phyloP scores from a whole-genome alignment of 441 rosid genomes.

The Pelargonium citronellum region DNA sequence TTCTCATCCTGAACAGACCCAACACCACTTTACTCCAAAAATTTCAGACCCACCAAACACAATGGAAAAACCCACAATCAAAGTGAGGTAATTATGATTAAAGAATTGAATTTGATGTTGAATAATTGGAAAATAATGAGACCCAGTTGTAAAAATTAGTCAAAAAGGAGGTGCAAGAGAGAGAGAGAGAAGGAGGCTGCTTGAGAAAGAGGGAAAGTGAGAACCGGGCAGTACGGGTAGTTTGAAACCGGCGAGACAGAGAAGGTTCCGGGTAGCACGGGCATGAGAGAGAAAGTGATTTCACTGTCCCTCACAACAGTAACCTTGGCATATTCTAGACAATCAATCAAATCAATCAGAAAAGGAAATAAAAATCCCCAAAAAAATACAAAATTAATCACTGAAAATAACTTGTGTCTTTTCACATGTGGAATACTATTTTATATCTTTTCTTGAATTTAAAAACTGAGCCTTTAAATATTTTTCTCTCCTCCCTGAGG shows the following conservation, averaged over 20 bases:
- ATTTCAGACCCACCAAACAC: slow-evolving; percentile 15
- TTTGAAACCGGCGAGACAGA: slow-evolving; percentile 1
- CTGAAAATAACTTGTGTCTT: background rate
- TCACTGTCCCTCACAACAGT: background rate
- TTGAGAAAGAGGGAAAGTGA: slow-evolving; percentile 31
- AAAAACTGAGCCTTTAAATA: background rate
- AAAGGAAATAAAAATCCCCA: background rate
- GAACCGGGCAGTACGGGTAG: slow-evolving; percentile 4
- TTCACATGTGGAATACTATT: background rate
- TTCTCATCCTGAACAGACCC: background rate
- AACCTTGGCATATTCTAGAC: background rate
- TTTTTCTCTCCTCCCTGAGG: background rate
- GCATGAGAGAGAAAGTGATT: background rate
- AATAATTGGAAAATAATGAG: slow-evolving; percentile 20
- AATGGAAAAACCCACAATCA: background rate
- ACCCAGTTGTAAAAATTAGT: slow-evolving; percentile 36
- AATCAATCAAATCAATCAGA: background rate
- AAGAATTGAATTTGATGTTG: slow-evolving; percentile 4
- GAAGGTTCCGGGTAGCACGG: background rate
- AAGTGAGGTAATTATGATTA: slow-evolving; percentile 7
- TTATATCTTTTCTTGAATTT: background rate
- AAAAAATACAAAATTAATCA: background rate
- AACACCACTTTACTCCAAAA: background rate
- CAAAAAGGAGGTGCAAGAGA: slow-evolving; percentile 44
- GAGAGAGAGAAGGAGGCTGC: slow-evolving; percentile 25